Conservation (phyloP, 768 basidiomycete species). For the Naganishia onofrii region DNA sequence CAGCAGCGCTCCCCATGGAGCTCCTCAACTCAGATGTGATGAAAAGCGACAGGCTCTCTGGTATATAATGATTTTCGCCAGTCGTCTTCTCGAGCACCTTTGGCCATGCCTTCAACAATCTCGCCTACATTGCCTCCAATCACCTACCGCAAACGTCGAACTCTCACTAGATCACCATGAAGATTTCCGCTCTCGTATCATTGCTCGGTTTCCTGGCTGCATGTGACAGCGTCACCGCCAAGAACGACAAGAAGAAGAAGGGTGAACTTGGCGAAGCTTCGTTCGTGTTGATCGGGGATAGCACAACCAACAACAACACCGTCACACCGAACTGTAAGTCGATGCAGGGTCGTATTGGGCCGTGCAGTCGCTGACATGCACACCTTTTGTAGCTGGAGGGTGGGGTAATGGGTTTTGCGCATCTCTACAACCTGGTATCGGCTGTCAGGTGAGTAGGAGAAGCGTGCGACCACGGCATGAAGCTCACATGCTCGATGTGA, state of each 20-base stretch:
- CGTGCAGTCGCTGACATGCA: not conserved
- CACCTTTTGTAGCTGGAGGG: conserved; percentile 6
- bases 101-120: too few relatives aligned
- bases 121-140: too few relatives aligned
- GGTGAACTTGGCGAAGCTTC: conserved; percentile 9
- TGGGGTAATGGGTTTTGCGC: conserved; percentile 31
- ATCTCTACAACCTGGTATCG: conserved; percentile 6
- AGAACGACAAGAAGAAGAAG: conserved; percentile 27
- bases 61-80: too few relatives aligned
- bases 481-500: too few relatives aligned
- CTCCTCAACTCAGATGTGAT: too few relatives aligned
- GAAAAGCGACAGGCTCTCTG: too few relatives aligned
- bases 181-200: not conserved
- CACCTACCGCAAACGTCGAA: too few relatives aligned
- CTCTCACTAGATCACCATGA: not conserved
- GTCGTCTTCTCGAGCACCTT: too few relatives aligned
- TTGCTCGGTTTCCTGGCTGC: conserved; percentile 11
- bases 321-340: conserved; percentile 29
- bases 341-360: not conserved
- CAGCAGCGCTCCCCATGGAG: too few relatives aligned
- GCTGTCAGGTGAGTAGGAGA: conserved; percentile 5
- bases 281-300: conserved; percentile 28
- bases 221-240: not conserved
- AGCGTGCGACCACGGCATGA: not conserved
- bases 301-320: conserved; percentile 27